Evolutionary conservation across 2,329 filamentous ascomycete species (phyloP), one percentile per base, ranked within the genome.

Genomic region (Chrysosphaeria jannelii): DNA sequence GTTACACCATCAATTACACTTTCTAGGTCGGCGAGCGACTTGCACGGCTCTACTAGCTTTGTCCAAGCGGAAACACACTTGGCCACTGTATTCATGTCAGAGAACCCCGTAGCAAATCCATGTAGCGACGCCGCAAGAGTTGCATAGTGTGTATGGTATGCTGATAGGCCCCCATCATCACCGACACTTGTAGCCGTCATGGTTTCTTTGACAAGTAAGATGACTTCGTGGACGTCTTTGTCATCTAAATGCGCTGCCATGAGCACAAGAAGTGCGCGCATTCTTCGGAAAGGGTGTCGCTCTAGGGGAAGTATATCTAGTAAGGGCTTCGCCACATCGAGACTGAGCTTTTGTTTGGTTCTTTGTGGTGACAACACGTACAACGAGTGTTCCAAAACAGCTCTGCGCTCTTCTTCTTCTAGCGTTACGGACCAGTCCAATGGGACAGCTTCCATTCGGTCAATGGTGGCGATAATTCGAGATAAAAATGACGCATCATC

Each of bases 331-430:
- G 49, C 42, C 10, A 54, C 37, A 6, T 43, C 43, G 13, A 47
- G 35, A 4, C 40, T 17, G 39, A 3, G 36, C n/a, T n/a, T n/a
- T n/a, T n/a, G n/a, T n/a, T n/a, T n/a, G n/a, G n/a, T n/a, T n/a
- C n/a, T n/a, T n/a, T n/a, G n/a, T n/a, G n/a, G n/a, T n/a, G n/a
- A n/a, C 21, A 51, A 47, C 19, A 57, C 47, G 23, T 57, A 47
- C 20, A 69, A 39, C 14, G 63, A 46, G 33, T 68, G 55, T 30
- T 70, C 61, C 10, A 69, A 43, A 2, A 60, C 53, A 3, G 59
- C 56, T 6, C 50, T 52, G 28, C 53, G 56, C 38, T 57, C 56
- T 5, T 38, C 30, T 21, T 51, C 57, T 1, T 48, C 40, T 5
- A 65, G 36, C 20, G 54, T 45, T 26, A 50, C 50, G 2, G 52